These are phyloP conservation scores for Rubus idaeus DNA, from an alignment of 306 rosid species.

Conservation along the genomic window DNA sequence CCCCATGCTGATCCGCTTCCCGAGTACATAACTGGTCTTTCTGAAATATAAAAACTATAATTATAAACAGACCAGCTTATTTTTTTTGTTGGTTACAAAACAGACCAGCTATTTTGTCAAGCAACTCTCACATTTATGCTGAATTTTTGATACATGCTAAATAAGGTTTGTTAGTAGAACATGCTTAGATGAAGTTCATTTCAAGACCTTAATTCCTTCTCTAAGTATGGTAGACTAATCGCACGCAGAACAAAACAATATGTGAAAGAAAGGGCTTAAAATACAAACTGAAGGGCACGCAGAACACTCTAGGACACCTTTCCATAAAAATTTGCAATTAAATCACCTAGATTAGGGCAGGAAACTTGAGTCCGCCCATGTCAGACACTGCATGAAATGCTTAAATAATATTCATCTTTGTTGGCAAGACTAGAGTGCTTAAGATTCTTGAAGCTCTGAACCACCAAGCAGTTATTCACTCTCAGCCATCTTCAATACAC, in stretches of 20 bases:
- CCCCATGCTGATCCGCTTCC: slow-evolving; percentile 58
- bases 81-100: not conserved
- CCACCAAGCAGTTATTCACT: not conserved
- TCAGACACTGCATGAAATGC: not conserved
- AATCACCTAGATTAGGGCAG: not conserved
- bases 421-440: not conserved
- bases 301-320: no score
- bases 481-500: slow-evolving; percentile 7
- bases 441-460: slow-evolving; percentile 6
- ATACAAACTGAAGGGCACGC: not conserved
- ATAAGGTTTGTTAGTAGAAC: not conserved
- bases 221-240: not conserved
- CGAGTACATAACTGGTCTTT: slow-evolving; percentile 59
- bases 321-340: not conserved
- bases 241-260: not conserved
- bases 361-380: not conserved
- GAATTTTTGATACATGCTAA: not conserved
- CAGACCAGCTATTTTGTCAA: not conserved
- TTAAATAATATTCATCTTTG: not conserved
- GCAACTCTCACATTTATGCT: not conserved
- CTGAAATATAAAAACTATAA: slow-evolving; percentile 41
- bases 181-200: not conserved
- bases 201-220: slow-evolving; percentile 4
- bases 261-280: not conserved
- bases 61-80: not conserved